Percentiles rank a stretch among this genome's conserved stretches.
phyloP scores from a whole-genome alignment of 768 basidiomycete species.

The Suillus luteus region DNA sequence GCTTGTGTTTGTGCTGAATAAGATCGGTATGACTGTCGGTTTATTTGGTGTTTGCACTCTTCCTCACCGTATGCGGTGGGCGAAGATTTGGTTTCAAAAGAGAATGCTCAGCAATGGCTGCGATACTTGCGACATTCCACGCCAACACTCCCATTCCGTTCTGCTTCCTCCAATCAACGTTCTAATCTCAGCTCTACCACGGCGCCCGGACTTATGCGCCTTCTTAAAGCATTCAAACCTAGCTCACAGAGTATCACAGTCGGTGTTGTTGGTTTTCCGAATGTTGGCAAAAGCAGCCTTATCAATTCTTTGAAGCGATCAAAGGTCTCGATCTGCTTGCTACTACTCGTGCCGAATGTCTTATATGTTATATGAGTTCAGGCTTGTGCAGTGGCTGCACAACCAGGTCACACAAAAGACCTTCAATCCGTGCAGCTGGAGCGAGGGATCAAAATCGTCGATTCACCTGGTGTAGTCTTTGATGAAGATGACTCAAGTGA shows the following conservation, averaged over 20 bases:
- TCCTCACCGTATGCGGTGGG: background rate
- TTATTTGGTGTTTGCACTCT: background rate
- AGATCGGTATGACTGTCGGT: conserved; percentile 69
- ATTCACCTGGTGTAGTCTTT: conserved; percentile 97
- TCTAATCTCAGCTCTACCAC: conserved; percentile 79
- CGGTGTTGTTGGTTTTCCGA: conserved; percentile 95
- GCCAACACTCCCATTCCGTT: conserved; percentile 91
- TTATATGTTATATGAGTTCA: conserved; percentile 27
- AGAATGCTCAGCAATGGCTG: conserved; percentile 89
- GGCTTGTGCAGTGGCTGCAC: conserved; percentile 94
- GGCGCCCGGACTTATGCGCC: conserved; percentile 72
- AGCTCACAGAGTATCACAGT: conserved; percentile 74
- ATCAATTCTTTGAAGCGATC: conserved; percentile 91
- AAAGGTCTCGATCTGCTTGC: conserved; percentile 49
- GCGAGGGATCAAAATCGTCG: conserved; percentile 88
- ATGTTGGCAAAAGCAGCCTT: conserved; percentile 94
- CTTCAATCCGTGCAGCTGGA: conserved; percentile 91
- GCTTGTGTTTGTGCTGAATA: conserved; percentile 93
- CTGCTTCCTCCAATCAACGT: conserved; percentile 73
- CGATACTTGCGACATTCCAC: conserved; percentile 89
- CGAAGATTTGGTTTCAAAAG: conserved; percentile 84
- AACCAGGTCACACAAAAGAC: conserved; percentile 91
- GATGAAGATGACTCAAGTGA: conserved; percentile 68
- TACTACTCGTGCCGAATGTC: conserved; percentile 6
- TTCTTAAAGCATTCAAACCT: conserved; percentile 83